phyloP scores from a whole-genome alignment of 345 rosid genomes.

The Ceriops decandra region DNA sequence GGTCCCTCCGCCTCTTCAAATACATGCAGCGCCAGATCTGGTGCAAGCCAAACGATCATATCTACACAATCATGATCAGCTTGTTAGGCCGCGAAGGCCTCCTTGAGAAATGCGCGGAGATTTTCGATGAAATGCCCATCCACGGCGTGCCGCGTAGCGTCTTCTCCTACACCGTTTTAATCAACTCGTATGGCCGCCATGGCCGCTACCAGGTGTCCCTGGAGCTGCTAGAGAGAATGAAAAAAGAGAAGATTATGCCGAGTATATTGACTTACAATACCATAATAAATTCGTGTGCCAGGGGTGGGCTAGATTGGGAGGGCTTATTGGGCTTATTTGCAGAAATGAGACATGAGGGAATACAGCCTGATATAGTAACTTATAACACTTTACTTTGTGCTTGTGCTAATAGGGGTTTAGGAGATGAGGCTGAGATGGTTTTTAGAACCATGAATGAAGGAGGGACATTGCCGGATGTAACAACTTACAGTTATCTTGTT shows the following conservation, averaged over 20 bases:
- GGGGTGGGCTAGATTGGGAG: slow-evolving; percentile 94
- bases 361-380: slow-evolving; percentile 85
- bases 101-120: slow-evolving; percentile 75
- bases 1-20: slow-evolving; percentile 86
- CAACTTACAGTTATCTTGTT: slow-evolving; percentile 67
- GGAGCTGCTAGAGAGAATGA: slow-evolving; percentile 79
- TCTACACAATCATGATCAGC: slow-evolving; percentile 85
- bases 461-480: slow-evolving; percentile 80
- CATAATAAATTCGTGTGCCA: slow-evolving; percentile 79
- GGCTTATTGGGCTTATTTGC: slow-evolving; percentile 86
- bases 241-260: slow-evolving; percentile 66
- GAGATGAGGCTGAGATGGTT: slow-evolving; percentile 91
- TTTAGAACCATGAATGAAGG: slow-evolving; percentile 93
- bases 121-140: slow-evolving; percentile 84
- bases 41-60: slow-evolving; percentile 97
- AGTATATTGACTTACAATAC: slow-evolving; percentile 88
- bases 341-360: slow-evolving; percentile 90
- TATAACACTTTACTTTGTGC: slow-evolving; percentile 88
- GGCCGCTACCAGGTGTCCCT: slow-evolving; percentile 70
- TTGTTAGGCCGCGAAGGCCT: slow-evolving; percentile 80
- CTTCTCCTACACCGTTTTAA: slow-evolving; percentile 82
- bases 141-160: slow-evolving; percentile 77
- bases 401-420: slow-evolving; percentile 79
- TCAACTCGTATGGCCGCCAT: slow-evolving; percentile 83
- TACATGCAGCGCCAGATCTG: slow-evolving; percentile 96